These are phyloP conservation scores for Botryotinia narcissicola DNA, from an alignment of 2,329 filamentous ascomycete genomes.

Conservation along the genomic window DNA sequence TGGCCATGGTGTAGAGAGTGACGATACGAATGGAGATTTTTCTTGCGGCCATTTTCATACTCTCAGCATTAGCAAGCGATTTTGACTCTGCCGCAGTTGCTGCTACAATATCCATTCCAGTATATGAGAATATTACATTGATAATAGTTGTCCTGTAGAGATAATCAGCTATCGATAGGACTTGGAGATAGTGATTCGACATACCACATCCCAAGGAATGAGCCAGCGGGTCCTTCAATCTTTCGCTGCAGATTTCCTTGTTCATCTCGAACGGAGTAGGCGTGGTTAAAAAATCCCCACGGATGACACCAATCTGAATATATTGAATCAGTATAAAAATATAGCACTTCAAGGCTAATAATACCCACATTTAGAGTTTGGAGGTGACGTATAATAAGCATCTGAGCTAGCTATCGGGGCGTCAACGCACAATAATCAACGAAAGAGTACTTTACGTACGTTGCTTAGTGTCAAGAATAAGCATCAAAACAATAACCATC, in stretches of 20 bases:
- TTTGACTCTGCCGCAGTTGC: slow-evolving; percentile 42
- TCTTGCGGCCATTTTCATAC: slow-evolving; percentile 44
- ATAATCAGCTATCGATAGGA: neutral
- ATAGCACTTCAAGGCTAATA: neutral
- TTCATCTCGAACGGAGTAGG: slow-evolving; percentile 39
- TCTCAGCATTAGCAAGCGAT: slow-evolving; percentile 40
- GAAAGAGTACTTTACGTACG: slow-evolving; percentile 33
- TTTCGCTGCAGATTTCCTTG: slow-evolving; percentile 34
- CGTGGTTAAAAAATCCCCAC: slow-evolving; percentile 42
- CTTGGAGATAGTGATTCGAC: slow-evolving; percentile 14
- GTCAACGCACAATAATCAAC: neutral
- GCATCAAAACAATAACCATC: slow-evolving; percentile 41
- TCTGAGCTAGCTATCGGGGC: slow-evolving; percentile 36
- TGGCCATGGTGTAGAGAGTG: slow-evolving; percentile 33
- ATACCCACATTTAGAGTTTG: slow-evolving; percentile 41
- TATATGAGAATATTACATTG: slow-evolving; percentile 36
- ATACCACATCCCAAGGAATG: slow-evolving; percentile 43
- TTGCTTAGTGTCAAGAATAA: slow-evolving; percentile 41
- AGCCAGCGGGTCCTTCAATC: slow-evolving; percentile 40
- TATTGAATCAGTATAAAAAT: neutral
- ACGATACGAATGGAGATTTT: slow-evolving; percentile 43
- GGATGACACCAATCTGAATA: slow-evolving; percentile 40
- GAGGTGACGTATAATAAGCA: slow-evolving; percentile 41
- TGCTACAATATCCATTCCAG: slow-evolving; percentile 42
- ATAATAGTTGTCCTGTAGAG: slow-evolving; percentile 40